Evolutionary conservation across 352 stramenopile genomes (phyloP).

Genomic region (Thraustochytrium striatum): DNA sequence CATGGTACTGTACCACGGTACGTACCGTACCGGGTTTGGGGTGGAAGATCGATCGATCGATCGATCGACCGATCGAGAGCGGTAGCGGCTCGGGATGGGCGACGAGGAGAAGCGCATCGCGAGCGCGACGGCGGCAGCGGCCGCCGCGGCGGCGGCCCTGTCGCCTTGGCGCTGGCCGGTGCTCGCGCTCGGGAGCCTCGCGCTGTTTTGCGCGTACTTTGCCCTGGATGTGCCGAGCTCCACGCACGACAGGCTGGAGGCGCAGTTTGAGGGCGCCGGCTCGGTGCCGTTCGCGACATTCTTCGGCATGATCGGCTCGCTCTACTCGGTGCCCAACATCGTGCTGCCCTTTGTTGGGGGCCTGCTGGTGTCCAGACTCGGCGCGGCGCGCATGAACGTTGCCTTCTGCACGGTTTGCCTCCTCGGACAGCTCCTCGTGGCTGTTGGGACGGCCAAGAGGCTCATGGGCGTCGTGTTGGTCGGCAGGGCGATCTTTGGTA

Average conservation of each 20-base stretch:
- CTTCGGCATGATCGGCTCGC: background rate
- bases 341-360: conserved; percentile 85
- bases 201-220: conserved; percentile 84
- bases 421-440: conserved; percentile 76
- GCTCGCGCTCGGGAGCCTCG: conserved; percentile 73
- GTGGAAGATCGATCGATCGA: too few species aligned
- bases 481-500: conserved; percentile 80
- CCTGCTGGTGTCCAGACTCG: conserved; percentile 79
- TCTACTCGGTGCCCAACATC: conserved; percentile 59
- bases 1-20: too few species aligned
- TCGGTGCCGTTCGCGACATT: conserved; percentile 63
- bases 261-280: conserved; percentile 67
- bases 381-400: conserved; percentile 72
- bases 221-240: conserved; percentile 80
- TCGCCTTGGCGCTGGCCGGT: too few species aligned
- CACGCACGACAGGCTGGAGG: conserved; percentile 76
- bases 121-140: too few species aligned
- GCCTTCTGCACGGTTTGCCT: conserved; percentile 76
- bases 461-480: conserved; percentile 60
- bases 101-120: too few species aligned
- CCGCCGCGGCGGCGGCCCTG: too few species aligned
- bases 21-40: too few species aligned
- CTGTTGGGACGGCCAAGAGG: conserved; percentile 64
- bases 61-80: too few species aligned
- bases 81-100: too few species aligned